Percentiles rank a stretch among this genome's conserved stretches.
Conservation (phyloP, 768 basidiomycete species). For the Suillus clintonianus region DNA sequence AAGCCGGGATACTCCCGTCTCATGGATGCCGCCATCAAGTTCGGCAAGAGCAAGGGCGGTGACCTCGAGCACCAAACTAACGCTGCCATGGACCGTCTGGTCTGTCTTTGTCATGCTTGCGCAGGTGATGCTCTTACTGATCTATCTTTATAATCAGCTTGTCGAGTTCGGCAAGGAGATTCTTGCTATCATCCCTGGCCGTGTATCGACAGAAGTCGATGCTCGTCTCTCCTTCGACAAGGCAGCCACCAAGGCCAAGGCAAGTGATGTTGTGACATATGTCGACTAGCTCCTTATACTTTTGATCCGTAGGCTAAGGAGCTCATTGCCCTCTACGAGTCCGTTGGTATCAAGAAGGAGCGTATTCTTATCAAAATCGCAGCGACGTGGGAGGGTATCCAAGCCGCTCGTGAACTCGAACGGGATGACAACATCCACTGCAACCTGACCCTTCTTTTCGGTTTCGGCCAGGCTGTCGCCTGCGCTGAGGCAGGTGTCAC, state of each 20-base stretch:
- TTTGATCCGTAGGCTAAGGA: slow-evolving; percentile 58
- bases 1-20: slow-evolving; percentile 83
- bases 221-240: slow-evolving; percentile 97
- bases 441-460: slow-evolving; percentile 98
- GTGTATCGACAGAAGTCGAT: slow-evolving; percentile 99
- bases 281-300: neutral
- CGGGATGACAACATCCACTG: slow-evolving; percentile 92
- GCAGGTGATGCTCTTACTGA: neutral
- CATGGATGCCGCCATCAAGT: slow-evolving; percentile 72
- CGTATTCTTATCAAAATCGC: slow-evolving; percentile 99
- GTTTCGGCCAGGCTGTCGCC: slow-evolving; percentile 97
- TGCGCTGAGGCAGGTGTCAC: slow-evolving; percentile 98
- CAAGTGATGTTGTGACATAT: slow-evolving; percentile 20
- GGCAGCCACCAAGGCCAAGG: slow-evolving; percentile 88
- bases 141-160: slow-evolving; percentile 51
- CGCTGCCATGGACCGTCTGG: slow-evolving; percentile 86
- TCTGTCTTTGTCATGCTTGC: slow-evolving; percentile 37
- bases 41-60: slow-evolving; percentile 81
- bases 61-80: slow-evolving; percentile 74
- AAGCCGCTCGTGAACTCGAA: slow-evolving; percentile 96
- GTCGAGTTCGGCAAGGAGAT: slow-evolving; percentile 98
- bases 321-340: slow-evolving; percentile 92
- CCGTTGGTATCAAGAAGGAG: slow-evolving; percentile 90
- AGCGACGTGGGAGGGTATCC: slow-evolving; percentile 99
- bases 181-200: slow-evolving; percentile 92